Conservation (phyloP, 2,329 filamentous ascomycete species). For the Verticillium zaregamsianum region DNA sequence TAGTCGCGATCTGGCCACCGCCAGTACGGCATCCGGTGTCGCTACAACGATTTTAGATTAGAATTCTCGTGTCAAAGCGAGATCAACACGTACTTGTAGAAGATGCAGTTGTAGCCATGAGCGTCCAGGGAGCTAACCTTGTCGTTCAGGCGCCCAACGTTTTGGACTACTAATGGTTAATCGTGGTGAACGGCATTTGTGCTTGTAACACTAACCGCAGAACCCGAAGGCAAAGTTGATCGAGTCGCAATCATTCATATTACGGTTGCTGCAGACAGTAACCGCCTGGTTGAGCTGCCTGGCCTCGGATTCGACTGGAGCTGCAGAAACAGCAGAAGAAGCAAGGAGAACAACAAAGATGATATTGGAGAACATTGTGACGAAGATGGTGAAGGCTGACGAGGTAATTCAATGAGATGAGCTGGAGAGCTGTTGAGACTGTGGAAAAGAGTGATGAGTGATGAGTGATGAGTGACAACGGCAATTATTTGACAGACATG, state of each 20-base stretch:
- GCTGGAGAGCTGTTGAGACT: no score
- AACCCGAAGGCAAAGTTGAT: slow-evolving; percentile 9
- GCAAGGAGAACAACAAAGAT: slow-evolving; percentile 7
- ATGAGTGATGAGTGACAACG: no score
- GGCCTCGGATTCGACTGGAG: slow-evolving; percentile 2
- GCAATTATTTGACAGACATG: no score
- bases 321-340: slow-evolving; percentile 4
- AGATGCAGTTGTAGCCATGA: slow-evolving; percentile 8
- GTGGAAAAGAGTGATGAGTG: background rate
- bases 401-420: background rate
- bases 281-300: no score
- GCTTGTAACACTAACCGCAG: slow-evolving; percentile 1
- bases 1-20: slow-evolving; percentile 7
- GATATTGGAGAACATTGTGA: slow-evolving; percentile 8
- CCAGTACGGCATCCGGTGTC: slow-evolving; percentile 7
- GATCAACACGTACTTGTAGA: slow-evolving; percentile 3
- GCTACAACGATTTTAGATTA: background rate
- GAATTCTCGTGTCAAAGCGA: background rate
- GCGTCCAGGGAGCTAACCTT: slow-evolving; percentile 9
- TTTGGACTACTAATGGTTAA: no score
- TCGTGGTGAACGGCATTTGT: background rate
- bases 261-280: no score
- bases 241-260: slow-evolving; percentile 2
- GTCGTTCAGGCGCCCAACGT: slow-evolving; percentile 7
- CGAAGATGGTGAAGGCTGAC: background rate